Conservation (phyloP, 164 flowering plant genomes). For the Aristolochia californica region DNA sequence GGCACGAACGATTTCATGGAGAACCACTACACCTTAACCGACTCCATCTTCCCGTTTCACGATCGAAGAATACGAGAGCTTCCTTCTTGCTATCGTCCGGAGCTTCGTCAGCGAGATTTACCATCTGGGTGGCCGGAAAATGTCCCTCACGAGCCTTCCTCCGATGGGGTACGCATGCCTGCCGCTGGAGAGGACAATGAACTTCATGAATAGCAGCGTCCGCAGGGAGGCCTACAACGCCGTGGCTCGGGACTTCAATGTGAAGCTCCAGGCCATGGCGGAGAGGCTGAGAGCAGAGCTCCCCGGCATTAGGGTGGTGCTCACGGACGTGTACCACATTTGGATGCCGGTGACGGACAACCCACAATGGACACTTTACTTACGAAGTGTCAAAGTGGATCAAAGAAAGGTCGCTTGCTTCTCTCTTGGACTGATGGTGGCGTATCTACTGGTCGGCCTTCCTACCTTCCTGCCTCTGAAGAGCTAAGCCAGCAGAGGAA, state of each 20-base stretch:
- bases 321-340: constrained; percentile 9
- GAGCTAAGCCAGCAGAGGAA: no score
- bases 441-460: no score
- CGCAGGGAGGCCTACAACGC: constrained; percentile 14
- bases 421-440: no score
- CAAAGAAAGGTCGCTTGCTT: no score
- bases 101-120: constrained; percentile 13
- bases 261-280: constrained; percentile 6
- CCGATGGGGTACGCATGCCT: constrained; percentile 78
- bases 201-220: background rate
- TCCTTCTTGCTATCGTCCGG: constrained; percentile 8
- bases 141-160: constrained; percentile 39
- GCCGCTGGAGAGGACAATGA: constrained; percentile 28
- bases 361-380: no score
- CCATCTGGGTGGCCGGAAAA: constrained; percentile 32
- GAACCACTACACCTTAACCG: constrained; percentile 12
- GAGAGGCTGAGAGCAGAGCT: constrained; percentile 3
- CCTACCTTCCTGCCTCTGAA: no score
- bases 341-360: constrained; percentile 8
- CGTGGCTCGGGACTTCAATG: constrained; percentile 14
- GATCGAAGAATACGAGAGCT: constrained; percentile 11
- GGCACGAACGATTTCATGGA: constrained; percentile 73
- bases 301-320: constrained; percentile 7
- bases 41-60: constrained; percentile 9
- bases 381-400: no score